These are phyloP conservation scores for Stachybotrys chartarum DNA, from an alignment of 2,329 filamentous ascomycete genomes.

Conservation along the genomic window DNA sequence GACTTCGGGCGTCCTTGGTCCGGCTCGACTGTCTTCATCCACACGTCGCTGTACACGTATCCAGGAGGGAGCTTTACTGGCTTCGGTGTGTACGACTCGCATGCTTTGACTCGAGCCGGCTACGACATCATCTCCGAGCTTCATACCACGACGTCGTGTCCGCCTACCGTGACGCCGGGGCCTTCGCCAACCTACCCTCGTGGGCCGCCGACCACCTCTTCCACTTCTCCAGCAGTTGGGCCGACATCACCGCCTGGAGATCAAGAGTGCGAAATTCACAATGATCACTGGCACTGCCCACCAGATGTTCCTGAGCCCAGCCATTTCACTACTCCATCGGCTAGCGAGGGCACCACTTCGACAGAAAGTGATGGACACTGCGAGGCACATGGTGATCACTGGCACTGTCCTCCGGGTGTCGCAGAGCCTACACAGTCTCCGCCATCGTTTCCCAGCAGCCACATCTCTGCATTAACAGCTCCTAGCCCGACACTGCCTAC, in stretches of 20 bases:
- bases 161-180: slow-evolving; percentile 2
- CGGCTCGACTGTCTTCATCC: slow-evolving; percentile 9
- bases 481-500: background rate
- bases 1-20: slow-evolving; percentile 10
- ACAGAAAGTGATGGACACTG: slow-evolving; percentile 5
- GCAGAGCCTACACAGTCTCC: slow-evolving; percentile 2
- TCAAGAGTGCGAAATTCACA: slow-evolving; percentile 5
- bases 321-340: background rate
- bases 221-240: no score
- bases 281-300: slow-evolving; percentile 10
- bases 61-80: slow-evolving; percentile 11
- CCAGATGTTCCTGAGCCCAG: slow-evolving; percentile 4
- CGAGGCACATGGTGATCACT: slow-evolving; percentile 6
- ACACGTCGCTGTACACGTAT: slow-evolving; percentile 7
- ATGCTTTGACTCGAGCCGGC: slow-evolving; percentile 11
- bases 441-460: background rate
- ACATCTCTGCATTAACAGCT: background rate
- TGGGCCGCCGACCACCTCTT: no score
- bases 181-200: slow-evolving; percentile 1
- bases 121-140: slow-evolving; percentile 10
- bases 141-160: slow-evolving; percentile 2
- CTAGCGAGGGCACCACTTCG: slow-evolving; percentile 1
- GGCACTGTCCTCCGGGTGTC: slow-evolving; percentile 11
- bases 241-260: background rate
- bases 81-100: slow-evolving; percentile 11